These are phyloP conservation scores for Hymenoscyphus fructigenus DNA, from an alignment of 2,329 filamentous ascomycete genomes.

Conservation along the genomic window DNA sequence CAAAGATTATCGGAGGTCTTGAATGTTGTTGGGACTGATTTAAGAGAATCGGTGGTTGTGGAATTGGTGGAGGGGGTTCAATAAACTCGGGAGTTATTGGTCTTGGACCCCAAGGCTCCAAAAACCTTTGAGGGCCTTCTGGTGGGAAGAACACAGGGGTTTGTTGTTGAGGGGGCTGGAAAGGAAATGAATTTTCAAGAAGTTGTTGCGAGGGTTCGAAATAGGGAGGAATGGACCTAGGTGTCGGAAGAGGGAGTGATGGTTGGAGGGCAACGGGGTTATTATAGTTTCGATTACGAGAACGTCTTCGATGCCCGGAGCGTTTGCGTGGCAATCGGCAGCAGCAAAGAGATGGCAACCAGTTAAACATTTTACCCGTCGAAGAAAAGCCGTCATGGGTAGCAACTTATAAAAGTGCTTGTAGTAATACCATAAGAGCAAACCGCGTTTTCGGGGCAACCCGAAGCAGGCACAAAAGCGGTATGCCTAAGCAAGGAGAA, in stretches of 20 bases:
- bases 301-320: background rate
- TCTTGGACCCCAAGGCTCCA: background rate
- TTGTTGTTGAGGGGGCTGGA: background rate
- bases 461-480: constrained; percentile 1
- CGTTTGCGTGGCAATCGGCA: background rate
- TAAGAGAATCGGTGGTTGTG: background rate
- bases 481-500: background rate
- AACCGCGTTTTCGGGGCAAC: background rate
- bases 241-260: background rate
- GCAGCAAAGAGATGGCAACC: constrained; percentile 3
- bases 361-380: constrained; percentile 3
- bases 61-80: background rate
- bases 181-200: background rate
- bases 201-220: background rate
- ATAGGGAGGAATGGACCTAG: background rate
- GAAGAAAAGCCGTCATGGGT: background rate
- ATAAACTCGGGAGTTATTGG: background rate
- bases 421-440: constrained; percentile 4
- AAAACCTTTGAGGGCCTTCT: background rate
- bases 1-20: background rate
- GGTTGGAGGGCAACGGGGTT: background rate
- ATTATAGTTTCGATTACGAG: constrained; percentile 2
- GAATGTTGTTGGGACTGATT: background rate
- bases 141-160: background rate
- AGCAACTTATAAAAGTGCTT: constrained; percentile 4